Evolutionary conservation across 352 stramenopile genomes (phyloP).

Genomic region (Pythium volutum): DNA sequence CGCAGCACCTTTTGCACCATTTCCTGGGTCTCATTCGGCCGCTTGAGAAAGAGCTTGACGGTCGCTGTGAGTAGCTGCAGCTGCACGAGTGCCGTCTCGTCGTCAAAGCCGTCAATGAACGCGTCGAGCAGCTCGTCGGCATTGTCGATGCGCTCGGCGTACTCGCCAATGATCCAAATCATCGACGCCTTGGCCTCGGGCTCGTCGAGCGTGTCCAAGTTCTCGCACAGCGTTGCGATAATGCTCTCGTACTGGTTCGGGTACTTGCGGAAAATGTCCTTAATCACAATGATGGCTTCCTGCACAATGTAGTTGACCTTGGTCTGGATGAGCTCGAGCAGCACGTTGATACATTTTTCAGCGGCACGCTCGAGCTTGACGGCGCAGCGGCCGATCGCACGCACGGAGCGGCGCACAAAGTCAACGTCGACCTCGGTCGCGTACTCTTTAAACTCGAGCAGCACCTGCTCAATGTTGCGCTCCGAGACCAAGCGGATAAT

Average conservation of each 20-base stretch:
- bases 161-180: constrained; percentile 99
- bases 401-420: constrained; percentile 97
- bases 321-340: constrained; percentile 98
- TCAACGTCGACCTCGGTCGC: constrained; percentile 99
- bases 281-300: constrained; percentile 99
- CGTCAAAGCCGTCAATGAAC: constrained; percentile 98
- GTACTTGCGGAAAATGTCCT: constrained; percentile 99
- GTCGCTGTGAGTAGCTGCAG: constrained; percentile 98
- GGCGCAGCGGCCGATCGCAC: constrained; percentile 96
- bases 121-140: constrained; percentile 98
- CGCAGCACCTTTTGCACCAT: constrained; percentile 98
- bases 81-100: constrained; percentile 96
- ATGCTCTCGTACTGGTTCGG: constrained; percentile 99
- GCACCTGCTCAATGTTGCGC: constrained; percentile 98
- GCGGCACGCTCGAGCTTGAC: constrained; percentile 98
- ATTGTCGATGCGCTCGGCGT: constrained; percentile 99
- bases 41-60: constrained; percentile 99
- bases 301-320: constrained; percentile 99
- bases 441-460: constrained; percentile 99
- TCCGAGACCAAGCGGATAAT: constrained; percentile 98
- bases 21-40: constrained; percentile 89
- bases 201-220: constrained; percentile 99
- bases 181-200: constrained; percentile 98
- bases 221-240: constrained; percentile 99
- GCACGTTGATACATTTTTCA: constrained; percentile 98